Evolutionary conservation across 2,329 filamentous ascomycete genomes (phyloP).

Genomic region (Mariannaea elegans): DNA sequence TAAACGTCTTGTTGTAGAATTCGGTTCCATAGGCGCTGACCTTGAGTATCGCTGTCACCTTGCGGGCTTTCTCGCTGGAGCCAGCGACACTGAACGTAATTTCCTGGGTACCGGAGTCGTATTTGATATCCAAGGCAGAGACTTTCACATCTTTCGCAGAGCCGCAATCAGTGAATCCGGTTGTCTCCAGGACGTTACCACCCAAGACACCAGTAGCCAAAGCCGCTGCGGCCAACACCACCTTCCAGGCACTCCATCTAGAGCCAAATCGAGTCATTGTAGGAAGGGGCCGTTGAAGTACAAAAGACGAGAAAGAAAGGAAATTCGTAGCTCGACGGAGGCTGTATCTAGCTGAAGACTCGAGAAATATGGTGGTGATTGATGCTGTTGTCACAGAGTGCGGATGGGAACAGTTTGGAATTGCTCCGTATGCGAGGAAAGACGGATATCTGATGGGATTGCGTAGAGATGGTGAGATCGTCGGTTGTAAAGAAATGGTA

Average conservation of each 20-base stretch:
- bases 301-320: conserved; percentile 28
- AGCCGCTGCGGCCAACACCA: conserved; percentile 46
- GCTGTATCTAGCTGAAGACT: conserved; percentile 30
- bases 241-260: conserved; percentile 44
- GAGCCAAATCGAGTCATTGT: conserved; percentile 46
- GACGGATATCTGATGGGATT: too few relatives aligned
- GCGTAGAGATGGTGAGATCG: neutral
- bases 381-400: neutral
- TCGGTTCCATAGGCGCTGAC: conserved; percentile 86
- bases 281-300: conserved; percentile 30
- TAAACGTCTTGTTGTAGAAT: conserved; percentile 82
- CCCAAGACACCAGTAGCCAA: conserved; percentile 63
- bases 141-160: conserved; percentile 68
- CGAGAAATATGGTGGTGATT: conserved; percentile 32
- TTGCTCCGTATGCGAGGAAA: neutral
- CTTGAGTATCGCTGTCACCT: conserved; percentile 79
- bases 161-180: conserved; percentile 79
- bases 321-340: conserved; percentile 35
- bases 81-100: conserved; percentile 87
- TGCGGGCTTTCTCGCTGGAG: conserved; percentile 75
- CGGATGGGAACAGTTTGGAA: too few relatives aligned
- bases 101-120: conserved; percentile 76
- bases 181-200: conserved; percentile 79
- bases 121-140: conserved; percentile 78
- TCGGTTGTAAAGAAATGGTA: conserved; percentile 30